Percentiles rank a stretch among this genome's conserved stretches.
Conservation (phyloP, 108 stramenopile genomes). For the Nannochloropsis salina region DNA sequence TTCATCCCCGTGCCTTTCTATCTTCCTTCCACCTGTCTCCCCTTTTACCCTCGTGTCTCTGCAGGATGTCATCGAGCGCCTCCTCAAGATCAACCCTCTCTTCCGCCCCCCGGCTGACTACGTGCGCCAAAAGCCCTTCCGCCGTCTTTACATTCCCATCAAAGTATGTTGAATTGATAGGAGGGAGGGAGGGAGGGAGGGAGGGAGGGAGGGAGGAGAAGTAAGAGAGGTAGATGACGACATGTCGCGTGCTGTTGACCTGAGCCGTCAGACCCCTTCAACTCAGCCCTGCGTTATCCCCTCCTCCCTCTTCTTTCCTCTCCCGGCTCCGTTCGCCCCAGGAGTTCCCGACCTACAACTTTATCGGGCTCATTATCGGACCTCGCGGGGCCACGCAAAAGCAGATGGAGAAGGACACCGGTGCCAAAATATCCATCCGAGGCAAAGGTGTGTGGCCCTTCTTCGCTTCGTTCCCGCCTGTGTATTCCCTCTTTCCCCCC, state of each 20-base stretch:
- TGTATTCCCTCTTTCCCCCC: not conserved
- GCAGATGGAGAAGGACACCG: conserved; percentile 89
- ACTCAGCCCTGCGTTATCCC: too few relatives aligned
- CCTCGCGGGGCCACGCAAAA: conserved; percentile 98
- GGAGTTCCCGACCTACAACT: conserved; percentile 86
- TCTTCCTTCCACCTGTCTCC: not conserved
- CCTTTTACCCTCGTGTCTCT: not conserved
- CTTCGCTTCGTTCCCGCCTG: not conserved
- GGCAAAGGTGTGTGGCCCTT: conserved; percentile 64
- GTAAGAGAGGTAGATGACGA: too few relatives aligned
- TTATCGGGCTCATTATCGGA: conserved; percentile 80
- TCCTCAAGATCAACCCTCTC: conserved; percentile 69
- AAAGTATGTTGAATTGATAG: conserved; percentile 34
- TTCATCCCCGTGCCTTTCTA: not conserved
- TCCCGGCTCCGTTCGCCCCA: conserved; percentile 53
- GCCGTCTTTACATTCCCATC: conserved; percentile 49
- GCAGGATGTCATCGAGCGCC: conserved; percentile 65
- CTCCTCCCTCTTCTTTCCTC: too few relatives aligned
- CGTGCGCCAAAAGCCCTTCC: conserved; percentile 52
- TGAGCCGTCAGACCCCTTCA: conserved; percentile 24
- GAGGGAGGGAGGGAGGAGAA: not conserved
- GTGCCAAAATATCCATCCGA: conserved; percentile 96
- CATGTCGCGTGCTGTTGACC: not conserved
- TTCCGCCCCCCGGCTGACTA: conserved; percentile 52
- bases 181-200: conserved; percentile 51